Percentiles rank a stretch among this genome's conserved stretches.
phyloP scores from a whole-genome alignment of 148 eudicot species.

The Spergularia marina region DNA sequence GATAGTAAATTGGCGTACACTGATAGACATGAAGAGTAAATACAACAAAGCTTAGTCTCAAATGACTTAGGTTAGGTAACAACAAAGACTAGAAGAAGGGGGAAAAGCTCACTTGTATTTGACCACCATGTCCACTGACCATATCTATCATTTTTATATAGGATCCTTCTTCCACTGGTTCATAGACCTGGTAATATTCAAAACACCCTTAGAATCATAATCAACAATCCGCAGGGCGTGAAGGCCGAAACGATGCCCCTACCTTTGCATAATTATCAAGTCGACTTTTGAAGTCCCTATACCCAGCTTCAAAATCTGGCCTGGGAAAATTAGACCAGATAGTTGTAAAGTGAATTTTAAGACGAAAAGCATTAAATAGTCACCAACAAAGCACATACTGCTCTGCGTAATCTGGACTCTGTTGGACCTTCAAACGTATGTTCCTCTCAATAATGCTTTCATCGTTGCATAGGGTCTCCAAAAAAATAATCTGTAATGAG shows the following conservation, averaged over 20 bases:
- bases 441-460: conserved; percentile 78
- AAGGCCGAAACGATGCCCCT: conserved; percentile 21
- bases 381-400: conserved; percentile 48
- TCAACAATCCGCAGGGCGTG: not conserved
- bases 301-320: conserved; percentile 98
- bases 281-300: conserved; percentile 79
- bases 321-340: conserved; percentile 40
- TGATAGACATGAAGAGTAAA: no score
- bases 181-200: conserved; percentile 59
- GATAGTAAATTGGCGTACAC: no score
- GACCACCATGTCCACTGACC: conserved; percentile 94
- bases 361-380: not conserved
- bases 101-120: conserved; percentile 70
- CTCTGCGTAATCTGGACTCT: conserved; percentile 98
- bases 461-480: conserved; percentile 92
- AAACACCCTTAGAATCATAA: conserved; percentile 11
- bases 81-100: conserved; percentile 4
- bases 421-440: conserved; percentile 97
- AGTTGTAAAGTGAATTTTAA: conserved; percentile 11
- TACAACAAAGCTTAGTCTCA: no score
- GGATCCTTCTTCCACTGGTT: conserved; percentile 98
- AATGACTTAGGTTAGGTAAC: not conserved
- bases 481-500: conserved; percentile 71
- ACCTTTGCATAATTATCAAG: conserved; percentile 94
- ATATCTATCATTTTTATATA: conserved; percentile 97